Evolutionary conservation across 148 eudicot species (phyloP).

Genomic region (Rhododendron ferrugineum): DNA sequence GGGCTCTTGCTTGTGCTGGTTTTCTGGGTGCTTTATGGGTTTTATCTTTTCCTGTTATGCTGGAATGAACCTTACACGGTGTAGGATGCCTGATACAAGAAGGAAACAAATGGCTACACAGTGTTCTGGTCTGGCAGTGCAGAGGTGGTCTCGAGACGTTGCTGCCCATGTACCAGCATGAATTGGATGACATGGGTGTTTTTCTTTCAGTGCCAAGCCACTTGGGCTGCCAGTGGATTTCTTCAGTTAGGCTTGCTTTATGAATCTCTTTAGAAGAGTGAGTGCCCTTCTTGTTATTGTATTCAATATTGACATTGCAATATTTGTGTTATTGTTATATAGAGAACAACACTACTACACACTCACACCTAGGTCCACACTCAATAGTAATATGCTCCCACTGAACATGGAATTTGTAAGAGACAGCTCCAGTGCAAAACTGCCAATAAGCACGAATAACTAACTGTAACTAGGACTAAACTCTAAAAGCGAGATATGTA

Average conservation of each 20-base stretch:
- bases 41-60: neutral
- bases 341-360: neutral
- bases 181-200: neutral
- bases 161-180: neutral
- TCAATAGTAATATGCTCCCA: neutral
- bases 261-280: neutral
- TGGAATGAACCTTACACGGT: neutral
- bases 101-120: neutral
- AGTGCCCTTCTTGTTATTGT: neutral
- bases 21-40: neutral
- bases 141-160: neutral
- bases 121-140: neutral
- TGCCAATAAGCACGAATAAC: neutral
- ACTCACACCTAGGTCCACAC: neutral
- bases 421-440: neutral
- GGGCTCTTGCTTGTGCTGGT: neutral
- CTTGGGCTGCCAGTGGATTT: neutral
- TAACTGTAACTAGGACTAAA: neutral
- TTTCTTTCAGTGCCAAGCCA: neutral
- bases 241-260: neutral
- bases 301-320: neutral
- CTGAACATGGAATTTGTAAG: neutral
- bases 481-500: neutral
- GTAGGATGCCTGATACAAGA: neutral
- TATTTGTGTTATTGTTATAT: neutral